These are phyloP conservation scores for Lactarius pseudohatsudake DNA, from an alignment of 768 basidiomycete species.

Conservation along the genomic window DNA sequence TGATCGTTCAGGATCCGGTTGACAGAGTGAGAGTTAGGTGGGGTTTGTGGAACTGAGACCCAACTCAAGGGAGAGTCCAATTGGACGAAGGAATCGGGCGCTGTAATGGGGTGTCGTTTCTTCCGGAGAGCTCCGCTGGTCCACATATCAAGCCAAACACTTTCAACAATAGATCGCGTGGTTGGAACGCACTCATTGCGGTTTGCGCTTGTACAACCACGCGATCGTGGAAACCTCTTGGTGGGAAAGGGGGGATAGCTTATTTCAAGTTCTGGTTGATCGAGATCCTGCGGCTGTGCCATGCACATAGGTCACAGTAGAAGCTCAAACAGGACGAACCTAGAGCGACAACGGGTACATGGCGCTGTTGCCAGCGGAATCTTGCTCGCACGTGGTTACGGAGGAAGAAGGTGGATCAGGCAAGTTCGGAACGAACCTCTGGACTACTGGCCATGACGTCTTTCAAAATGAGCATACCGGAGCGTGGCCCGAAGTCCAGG, in stretches of 20 bases:
- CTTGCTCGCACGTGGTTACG: constrained; percentile 11
- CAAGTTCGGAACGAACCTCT: constrained; percentile 3
- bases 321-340: neutral
- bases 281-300: constrained; percentile 3
- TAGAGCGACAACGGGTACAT: neutral
- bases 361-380: neutral
- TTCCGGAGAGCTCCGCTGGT: neutral
- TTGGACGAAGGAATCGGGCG: neutral
- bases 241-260: neutral
- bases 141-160: neutral
- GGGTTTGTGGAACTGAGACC: neutral
- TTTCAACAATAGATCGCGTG: neutral
- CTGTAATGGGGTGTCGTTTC: neutral
- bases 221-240: neutral
- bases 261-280: neutral
- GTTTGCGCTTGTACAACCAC: neutral
- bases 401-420: constrained; percentile 19
- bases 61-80: neutral
- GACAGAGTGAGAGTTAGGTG: neutral
- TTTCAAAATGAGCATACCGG: neutral
- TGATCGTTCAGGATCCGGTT: neutral
- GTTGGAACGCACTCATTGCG: no score
- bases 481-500: constrained; percentile 6
- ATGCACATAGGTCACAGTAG: neutral
- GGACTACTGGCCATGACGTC: constrained; percentile 13